These are phyloP conservation scores for Solanum medicagineum DNA, from an alignment of 257 asterid species.

Conservation along the genomic window DNA sequence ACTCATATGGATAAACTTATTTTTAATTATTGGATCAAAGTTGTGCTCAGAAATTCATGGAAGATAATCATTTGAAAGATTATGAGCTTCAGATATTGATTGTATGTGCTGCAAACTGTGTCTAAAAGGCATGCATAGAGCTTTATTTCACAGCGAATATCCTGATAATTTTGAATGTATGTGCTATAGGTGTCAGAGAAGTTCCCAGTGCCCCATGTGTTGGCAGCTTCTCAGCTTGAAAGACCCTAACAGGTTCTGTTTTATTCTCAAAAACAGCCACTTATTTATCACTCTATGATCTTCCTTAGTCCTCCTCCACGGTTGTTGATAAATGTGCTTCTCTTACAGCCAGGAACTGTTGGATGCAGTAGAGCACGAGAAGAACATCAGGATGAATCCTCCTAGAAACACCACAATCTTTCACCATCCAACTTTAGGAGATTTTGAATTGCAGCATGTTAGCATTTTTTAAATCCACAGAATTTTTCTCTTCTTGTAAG, in stretches of 20 bases:
- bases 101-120: not conserved
- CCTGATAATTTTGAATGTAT: not conserved
- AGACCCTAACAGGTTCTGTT: slow-evolving; percentile 65
- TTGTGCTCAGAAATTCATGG: not conserved
- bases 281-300: not conserved
- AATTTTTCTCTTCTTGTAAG: not conserved
- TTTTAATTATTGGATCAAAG: not conserved
- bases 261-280: not conserved
- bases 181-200: slow-evolving; percentile 72
- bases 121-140: not conserved
- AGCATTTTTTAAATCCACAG: not conserved
- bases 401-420: slow-evolving; percentile 75
- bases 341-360: slow-evolving; percentile 86
- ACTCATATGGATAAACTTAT: too few species aligned
- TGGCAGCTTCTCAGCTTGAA: slow-evolving; percentile 77
- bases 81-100: not conserved
- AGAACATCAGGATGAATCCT: slow-evolving; percentile 72
- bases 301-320: not conserved
- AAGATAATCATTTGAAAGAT: not conserved
- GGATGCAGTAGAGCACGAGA: slow-evolving; percentile 86
- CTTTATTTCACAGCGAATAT: not conserved
- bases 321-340: not conserved
- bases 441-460: slow-evolving; percentile 93
- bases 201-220: slow-evolving; percentile 95
- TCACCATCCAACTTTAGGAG: slow-evolving; percentile 94